Percentiles rank a stretch among this genome's conserved stretches.
These are phyloP conservation scores for Microsporum ferrugineum DNA, from an alignment of 2,329 filamentous ascomycete genomes.

Conservation along the genomic window DNA sequence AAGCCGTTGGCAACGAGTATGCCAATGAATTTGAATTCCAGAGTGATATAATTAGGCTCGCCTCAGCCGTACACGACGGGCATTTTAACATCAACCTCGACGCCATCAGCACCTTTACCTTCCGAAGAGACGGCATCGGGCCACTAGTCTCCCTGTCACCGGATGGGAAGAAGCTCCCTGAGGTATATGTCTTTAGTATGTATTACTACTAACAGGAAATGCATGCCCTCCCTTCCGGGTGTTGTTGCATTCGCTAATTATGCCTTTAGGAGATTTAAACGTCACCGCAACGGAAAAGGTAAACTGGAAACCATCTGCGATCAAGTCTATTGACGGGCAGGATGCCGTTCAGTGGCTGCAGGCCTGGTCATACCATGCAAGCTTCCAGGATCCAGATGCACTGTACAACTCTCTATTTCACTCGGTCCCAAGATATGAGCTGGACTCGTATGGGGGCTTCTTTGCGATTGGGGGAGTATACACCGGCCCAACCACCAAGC, in stretches of 20 bases:
- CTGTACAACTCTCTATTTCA: conserved; percentile 25
- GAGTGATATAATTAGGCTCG: conserved; percentile 42
- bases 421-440: conserved; percentile 8
- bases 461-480: conserved; percentile 15
- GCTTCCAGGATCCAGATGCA: conserved; percentile 23
- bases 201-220: not conserved
- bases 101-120: conserved; percentile 33
- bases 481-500: conserved; percentile 19
- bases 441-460: conserved; percentile 6
- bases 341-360: conserved; percentile 21
- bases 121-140: conserved; percentile 43
- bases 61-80: conserved; percentile 51
- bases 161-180: conserved; percentile 48
- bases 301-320: conserved; percentile 18
- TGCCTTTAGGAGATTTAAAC: conserved; percentile 12
- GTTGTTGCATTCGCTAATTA: conserved; percentile 4
- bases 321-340: conserved; percentile 23
- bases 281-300: conserved; percentile 3
- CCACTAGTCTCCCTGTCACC: conserved; percentile 50
- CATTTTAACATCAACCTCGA: conserved; percentile 33
- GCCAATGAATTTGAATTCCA: conserved; percentile 47
- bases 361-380: conserved; percentile 14
- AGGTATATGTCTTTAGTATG: conserved; percentile 37
- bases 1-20: conserved; percentile 34
- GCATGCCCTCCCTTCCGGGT: not conserved